Conservation (phyloP, 2,329 filamentous ascomycete species). For the Aspergillus neotritici region DNA sequence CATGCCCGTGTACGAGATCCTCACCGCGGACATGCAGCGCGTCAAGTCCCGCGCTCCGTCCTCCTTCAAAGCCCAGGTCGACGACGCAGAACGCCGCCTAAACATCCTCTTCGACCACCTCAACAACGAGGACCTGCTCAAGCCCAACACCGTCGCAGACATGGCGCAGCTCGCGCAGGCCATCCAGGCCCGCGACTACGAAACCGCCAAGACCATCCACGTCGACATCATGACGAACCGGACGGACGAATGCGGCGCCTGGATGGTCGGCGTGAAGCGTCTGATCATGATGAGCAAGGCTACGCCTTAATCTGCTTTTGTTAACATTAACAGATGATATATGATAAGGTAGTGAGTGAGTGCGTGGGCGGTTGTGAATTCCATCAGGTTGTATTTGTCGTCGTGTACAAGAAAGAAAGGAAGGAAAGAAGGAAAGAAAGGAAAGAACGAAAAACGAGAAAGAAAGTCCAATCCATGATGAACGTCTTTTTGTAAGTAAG, state of each 20-base stretch:
- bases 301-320: slow-evolving; percentile 52
- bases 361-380: no score
- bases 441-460: no score
- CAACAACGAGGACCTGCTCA: slow-evolving; percentile 88
- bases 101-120: slow-evolving; percentile 94
- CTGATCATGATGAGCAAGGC: slow-evolving; percentile 74
- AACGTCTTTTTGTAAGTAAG: no score
- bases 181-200: slow-evolving; percentile 64
- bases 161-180: slow-evolving; percentile 53
- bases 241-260: slow-evolving; percentile 74
- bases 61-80: slow-evolving; percentile 82
- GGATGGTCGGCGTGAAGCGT: slow-evolving; percentile 80
- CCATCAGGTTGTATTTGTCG: no score
- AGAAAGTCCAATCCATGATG: no score
- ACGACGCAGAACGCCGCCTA: slow-evolving; percentile 88
- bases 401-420: no score
- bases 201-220: slow-evolving; percentile 62
- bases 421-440: no score
- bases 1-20: slow-evolving; percentile 71
- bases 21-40: slow-evolving; percentile 79
- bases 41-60: slow-evolving; percentile 79
- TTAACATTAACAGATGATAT: no score
- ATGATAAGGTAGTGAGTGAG: no score
- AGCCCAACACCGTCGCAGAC: slow-evolving; percentile 58
- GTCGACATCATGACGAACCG: slow-evolving; percentile 70